Conservation (phyloP, 805 yeast species). For the Pichia exigua region DNA sequence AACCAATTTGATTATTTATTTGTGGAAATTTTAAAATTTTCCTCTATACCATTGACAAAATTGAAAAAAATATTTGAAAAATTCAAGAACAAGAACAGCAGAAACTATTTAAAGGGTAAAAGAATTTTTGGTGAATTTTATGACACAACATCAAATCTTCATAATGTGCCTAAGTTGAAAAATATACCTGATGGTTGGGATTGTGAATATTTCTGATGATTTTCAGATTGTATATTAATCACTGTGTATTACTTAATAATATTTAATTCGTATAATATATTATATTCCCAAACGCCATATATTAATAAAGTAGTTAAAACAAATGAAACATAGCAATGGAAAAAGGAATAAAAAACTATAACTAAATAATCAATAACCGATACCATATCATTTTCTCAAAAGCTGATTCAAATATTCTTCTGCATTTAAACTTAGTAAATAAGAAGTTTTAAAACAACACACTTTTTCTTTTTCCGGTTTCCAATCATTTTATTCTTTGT, state of each 20-base stretch:
- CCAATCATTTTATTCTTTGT: conserved; percentile 27
- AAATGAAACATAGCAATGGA: no score
- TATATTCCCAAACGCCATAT: no score
- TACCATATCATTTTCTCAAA: neutral
- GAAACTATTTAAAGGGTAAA: conserved; percentile 22
- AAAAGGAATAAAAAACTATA: neutral
- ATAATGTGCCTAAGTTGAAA: neutral
- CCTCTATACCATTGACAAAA: conserved; percentile 16
- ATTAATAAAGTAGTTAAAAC: no score
- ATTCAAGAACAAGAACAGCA: conserved; percentile 13
- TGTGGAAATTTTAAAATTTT: conserved; percentile 25
- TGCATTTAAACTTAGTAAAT: conserved; percentile 13
- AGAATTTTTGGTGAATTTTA: conserved; percentile 15
- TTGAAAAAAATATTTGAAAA: conserved; percentile 22
- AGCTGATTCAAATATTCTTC: conserved; percentile 13
- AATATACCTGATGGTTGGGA: conserved; percentile 1
- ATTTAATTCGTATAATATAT: no score
- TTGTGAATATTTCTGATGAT: conserved; percentile 12
- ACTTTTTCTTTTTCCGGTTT: conserved; percentile 22
- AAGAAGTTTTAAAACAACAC: conserved; percentile 10
- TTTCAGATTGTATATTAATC: neutral
- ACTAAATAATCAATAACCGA: neutral
- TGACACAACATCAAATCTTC: conserved; percentile 2
- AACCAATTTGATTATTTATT: conserved; percentile 31
- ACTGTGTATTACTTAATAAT: neutral